Base-by-base conservation (phyloP, 2,329 filamentous ascomycete species). In the Pseudofabraea citricarpa region DNA sequence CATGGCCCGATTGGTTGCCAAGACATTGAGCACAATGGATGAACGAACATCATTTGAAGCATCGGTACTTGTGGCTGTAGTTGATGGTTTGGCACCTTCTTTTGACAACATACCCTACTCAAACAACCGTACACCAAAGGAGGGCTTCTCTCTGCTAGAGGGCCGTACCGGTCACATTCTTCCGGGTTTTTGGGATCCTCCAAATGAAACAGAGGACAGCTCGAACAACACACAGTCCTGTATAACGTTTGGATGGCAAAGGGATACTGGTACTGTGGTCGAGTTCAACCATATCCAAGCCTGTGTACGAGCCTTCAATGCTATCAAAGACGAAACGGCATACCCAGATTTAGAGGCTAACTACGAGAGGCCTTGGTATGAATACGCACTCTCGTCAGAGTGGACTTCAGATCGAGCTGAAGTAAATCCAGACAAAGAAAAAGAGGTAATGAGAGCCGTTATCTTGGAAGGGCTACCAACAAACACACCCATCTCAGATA, bases 141-240 rank as follows among this genome's bases (percentile, higher is more conserved):
- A 57, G 45, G 77, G 77, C 6, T 59, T 82, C 38, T 76, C 78
- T 2, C 59, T 82, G 41, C 59, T 79, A n/a, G 63, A 69, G 37
- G 74, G 74, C 8, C 47, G 60, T 12, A 44, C 61, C 9, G 56
- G 64, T 19, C 46, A 51, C 1, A 59, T 76, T 5, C 58, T 81
- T 3, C 74, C 74, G 2, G 58, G 59, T 1, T 50, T 78, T 6
- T 77, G 72, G 74, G 52, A 58, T 15, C 13, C 32, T 2, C 41
- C 46, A 5, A 38, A 42, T 26, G 10, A 20, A 15, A n/a, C 18
- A n/a, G 16, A n/a, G 16, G 40, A 39, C 20, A 33, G 10, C 19
- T 40, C 13, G 19, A 36, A 49, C 20, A 43, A 38, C 5, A 36
- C 49, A 20, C 43, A 43, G 22, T 52, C 54, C 13, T 55, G 47